Evolutionary conservation across 768 basidiomycete species (phyloP).

Genomic region (Pleurotus tuber-regium): DNA sequence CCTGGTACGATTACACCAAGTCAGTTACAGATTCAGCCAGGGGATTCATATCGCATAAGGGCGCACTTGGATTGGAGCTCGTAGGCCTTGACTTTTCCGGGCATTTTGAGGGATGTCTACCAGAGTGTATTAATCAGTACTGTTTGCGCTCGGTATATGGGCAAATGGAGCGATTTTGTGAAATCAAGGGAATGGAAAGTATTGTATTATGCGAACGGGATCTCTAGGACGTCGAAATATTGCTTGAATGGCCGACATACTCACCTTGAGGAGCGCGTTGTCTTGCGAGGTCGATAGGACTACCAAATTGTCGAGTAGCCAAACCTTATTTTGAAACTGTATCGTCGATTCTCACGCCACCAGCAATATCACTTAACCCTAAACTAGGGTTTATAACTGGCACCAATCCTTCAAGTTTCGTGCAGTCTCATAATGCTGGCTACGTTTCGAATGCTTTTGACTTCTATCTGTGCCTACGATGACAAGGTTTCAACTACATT

Average conservation of each 20-base stretch:
- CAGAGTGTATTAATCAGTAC: too few relatives aligned
- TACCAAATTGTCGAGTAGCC: neutral
- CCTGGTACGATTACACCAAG: conserved; percentile 41
- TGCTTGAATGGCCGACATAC: conserved; percentile 18
- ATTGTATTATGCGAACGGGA: too few relatives aligned
- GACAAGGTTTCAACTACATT: too few relatives aligned
- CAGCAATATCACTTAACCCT: neutral
- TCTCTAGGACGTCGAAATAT: neutral
- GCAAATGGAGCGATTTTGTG: too few relatives aligned
- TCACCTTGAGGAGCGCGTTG: conserved; percentile 46
- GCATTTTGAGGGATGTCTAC: conserved; percentile 53
- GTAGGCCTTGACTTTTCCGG: conserved; percentile 93
- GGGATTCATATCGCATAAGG: neutral
- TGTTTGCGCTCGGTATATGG: too few relatives aligned
- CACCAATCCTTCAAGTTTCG: too few relatives aligned
- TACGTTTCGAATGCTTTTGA: too few relatives aligned
- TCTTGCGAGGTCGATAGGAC: conserved; percentile 25
- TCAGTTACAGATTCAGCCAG: neutral
- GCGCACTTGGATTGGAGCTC: conserved; percentile 94
- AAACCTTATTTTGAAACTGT: conserved; percentile 11
- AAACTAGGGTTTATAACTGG: neutral
- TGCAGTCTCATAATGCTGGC: too few relatives aligned
- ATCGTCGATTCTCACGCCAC: conserved; percentile 9
- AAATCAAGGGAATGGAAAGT: too few relatives aligned
- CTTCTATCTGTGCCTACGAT: too few relatives aligned